Evolutionary conservation across 2,329 filamentous ascomycete genomes (phyloP).

Genomic region (Xylaria sp.): DNA sequence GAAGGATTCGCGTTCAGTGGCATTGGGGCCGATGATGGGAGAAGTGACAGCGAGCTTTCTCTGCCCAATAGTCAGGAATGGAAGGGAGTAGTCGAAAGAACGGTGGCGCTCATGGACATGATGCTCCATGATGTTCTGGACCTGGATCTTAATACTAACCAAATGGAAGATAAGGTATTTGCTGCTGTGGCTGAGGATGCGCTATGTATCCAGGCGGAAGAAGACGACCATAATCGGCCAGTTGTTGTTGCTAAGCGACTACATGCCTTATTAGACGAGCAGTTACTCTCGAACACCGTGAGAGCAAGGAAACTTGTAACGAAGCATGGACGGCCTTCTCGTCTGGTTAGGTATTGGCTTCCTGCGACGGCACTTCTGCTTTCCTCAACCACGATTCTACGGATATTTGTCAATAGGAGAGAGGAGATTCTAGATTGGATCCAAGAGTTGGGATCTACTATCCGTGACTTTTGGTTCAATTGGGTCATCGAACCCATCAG

Average conservation of each 20-base stretch:
- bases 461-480: constrained; percentile 92
- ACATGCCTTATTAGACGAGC: constrained; percentile 72
- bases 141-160: constrained; percentile 68
- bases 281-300: constrained; percentile 73
- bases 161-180: constrained; percentile 74
- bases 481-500: constrained; percentile 90
- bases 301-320: constrained; percentile 66
- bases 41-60: constrained; percentile 54
- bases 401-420: constrained; percentile 77
- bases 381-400: constrained; percentile 87
- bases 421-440: constrained; percentile 85
- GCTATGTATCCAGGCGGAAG: constrained; percentile 63
- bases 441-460: constrained; percentile 78
- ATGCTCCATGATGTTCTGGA: constrained; percentile 78
- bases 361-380: constrained; percentile 76
- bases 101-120: constrained; percentile 85
- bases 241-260: constrained; percentile 73
- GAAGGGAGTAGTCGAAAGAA: constrained; percentile 81
- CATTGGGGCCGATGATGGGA: constrained; percentile 65
- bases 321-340: constrained; percentile 79
- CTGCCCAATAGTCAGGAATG: constrained; percentile 60
- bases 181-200: constrained; percentile 69
- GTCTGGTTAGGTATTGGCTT: constrained; percentile 87
- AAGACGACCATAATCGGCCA: constrained; percentile 60
- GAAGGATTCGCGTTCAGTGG: constrained; percentile 79